phyloP scores from a whole-genome alignment of 352 stramenopile genomes.

The Pythium aquatile region DNA sequence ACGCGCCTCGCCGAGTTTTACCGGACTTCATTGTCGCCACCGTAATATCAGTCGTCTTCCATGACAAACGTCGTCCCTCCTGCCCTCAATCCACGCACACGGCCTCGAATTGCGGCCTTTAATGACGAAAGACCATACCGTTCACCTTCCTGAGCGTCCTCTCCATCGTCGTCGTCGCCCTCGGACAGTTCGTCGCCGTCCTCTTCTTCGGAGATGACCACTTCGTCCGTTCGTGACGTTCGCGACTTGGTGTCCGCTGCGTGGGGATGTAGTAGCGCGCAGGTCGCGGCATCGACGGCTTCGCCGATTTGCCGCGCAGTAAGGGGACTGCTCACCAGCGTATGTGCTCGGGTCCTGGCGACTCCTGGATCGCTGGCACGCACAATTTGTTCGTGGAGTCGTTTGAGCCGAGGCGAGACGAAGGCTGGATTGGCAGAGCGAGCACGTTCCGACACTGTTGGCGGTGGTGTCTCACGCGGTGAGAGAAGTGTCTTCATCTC shows the following conservation, averaged over 20 bases:
- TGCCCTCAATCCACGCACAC: not conserved
- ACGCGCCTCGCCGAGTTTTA: constrained; percentile 63
- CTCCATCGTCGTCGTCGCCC: not conserved
- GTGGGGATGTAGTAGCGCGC: constrained; percentile 6
- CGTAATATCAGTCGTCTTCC: constrained; percentile 10
- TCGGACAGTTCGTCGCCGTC: constrained; percentile 2
- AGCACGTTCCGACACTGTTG: not conserved
- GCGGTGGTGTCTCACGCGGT: constrained; percentile 12
- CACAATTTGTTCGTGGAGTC: constrained; percentile 41
- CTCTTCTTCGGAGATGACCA: not conserved
- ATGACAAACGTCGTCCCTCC: constrained; percentile 10
- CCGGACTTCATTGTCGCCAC: constrained; percentile 11
- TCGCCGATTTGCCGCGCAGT: constrained; percentile 10
- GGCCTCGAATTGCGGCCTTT: not conserved
- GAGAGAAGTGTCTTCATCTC: constrained; percentile 30
- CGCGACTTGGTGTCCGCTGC: not conserved
- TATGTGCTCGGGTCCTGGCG: not conserved
- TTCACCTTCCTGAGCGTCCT: not conserved
- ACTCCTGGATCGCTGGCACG: constrained; percentile 27
- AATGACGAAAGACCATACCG: not conserved
- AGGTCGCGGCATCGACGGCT: constrained; percentile 16
- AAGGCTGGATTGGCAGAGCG: constrained; percentile 18
- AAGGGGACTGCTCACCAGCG: constrained; percentile 1
- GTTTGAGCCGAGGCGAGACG: constrained; percentile 41
- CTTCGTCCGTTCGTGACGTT: not conserved